Conservation (phyloP, 2,329 filamentous ascomycete genomes). For the Phoma sp. region DNA sequence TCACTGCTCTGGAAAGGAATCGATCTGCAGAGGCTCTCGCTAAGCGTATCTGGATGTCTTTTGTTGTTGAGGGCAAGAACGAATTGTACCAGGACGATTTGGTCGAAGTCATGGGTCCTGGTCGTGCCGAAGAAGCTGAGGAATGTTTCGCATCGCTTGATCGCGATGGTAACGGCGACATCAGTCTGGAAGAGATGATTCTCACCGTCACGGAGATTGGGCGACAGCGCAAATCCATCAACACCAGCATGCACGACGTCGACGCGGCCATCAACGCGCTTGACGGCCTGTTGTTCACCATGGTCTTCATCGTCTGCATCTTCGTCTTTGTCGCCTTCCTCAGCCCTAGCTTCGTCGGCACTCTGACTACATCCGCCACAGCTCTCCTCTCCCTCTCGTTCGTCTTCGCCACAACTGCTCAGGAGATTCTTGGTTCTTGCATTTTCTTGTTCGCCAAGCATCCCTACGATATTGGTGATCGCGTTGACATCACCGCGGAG, state of each 20-base stretch:
- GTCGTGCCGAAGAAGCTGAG: slow-evolving; percentile 77
- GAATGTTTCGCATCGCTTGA: slow-evolving; percentile 85
- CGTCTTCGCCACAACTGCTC: slow-evolving; percentile 87
- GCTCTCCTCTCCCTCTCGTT: slow-evolving; percentile 95
- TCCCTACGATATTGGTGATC: slow-evolving; percentile 93
- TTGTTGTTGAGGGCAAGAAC: slow-evolving; percentile 88
- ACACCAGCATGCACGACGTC: slow-evolving; percentile 95
- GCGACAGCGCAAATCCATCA: slow-evolving; percentile 85
- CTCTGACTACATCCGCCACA: slow-evolving; percentile 87
- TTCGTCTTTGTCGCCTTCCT: slow-evolving; percentile 92
- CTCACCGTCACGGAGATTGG: slow-evolving; percentile 84
- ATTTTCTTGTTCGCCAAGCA: slow-evolving; percentile 99
- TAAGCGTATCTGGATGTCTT: slow-evolving; percentile 97
- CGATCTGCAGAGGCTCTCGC: slow-evolving; percentile 88
- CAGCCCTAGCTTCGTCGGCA: slow-evolving; percentile 82
- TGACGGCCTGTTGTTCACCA: slow-evolving; percentile 81
- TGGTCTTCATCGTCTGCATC: slow-evolving; percentile 80
- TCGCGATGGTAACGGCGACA: slow-evolving; percentile 87
- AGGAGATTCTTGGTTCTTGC: slow-evolving; percentile 96
- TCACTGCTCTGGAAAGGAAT: slow-evolving; percentile 85
- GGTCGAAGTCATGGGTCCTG: slow-evolving; percentile 80
- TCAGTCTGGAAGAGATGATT: slow-evolving; percentile 94
- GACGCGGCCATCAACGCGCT: slow-evolving; percentile 91
- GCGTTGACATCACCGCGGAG: slow-evolving; percentile 78
- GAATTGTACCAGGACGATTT: slow-evolving; percentile 81